Evolutionary conservation across 164 flowering plant species (phyloP).

Genomic region (Vitis vinifera): DNA sequence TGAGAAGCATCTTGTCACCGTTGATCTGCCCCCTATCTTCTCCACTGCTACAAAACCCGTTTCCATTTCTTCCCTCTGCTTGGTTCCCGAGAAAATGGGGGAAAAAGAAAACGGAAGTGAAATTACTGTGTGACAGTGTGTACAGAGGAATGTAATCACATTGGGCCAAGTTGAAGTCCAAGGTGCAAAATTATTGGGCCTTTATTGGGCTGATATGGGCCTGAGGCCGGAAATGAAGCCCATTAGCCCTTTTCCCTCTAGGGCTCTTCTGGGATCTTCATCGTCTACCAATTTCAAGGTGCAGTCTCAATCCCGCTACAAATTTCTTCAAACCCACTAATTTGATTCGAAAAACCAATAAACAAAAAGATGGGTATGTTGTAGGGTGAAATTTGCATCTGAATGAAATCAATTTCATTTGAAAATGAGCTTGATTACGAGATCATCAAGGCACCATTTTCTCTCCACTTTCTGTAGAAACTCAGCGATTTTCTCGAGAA

Average conservation of each 20-base stretch:
- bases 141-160: neutral
- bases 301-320: too few species aligned
- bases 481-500: too few species aligned
- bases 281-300: too few species aligned
- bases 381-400: too few species aligned
- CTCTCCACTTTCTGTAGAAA: neutral
- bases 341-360: too few species aligned
- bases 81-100: neutral
- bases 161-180: too few species aligned
- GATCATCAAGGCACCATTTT: conserved; percentile 34
- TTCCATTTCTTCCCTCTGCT: conserved; percentile 24
- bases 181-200: too few species aligned
- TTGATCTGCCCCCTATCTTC: conserved; percentile 69
- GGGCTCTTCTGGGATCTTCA: too few species aligned
- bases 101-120: neutral
- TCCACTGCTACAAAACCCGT: conserved; percentile 68
- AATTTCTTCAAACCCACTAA: too few species aligned
- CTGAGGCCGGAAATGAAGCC: too few species aligned
- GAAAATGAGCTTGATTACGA: conserved; percentile 52
- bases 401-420: neutral
- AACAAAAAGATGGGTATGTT: too few species aligned
- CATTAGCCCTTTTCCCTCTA: neutral
- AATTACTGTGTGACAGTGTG: neutral
- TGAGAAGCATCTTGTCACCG: conserved; percentile 72
- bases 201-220: too few species aligned